phyloP scores from a whole-genome alignment of 805 yeast species.

The Lachancea nothofagi region DNA sequence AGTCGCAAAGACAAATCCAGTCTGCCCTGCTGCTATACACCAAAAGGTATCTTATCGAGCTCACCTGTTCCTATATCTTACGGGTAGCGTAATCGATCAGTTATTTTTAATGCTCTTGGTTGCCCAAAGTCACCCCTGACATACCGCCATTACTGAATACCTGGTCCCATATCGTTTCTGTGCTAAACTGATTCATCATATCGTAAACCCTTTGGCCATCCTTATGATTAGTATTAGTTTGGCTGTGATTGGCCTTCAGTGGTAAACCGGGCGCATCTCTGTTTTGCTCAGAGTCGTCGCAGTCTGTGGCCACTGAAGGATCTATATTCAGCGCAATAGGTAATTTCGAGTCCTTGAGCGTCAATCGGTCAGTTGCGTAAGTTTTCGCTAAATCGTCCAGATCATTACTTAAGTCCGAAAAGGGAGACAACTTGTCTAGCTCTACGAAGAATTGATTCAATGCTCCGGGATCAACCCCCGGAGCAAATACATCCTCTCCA shows the following conservation, averaged over 20 bases:
- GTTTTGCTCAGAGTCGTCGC: not conserved
- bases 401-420: conserved; percentile 20
- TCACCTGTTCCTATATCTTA: too few relatives aligned
- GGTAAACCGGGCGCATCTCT: not conserved
- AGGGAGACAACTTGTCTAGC: conserved; percentile 16
- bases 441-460: conserved; percentile 9
- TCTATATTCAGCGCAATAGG: too few relatives aligned
- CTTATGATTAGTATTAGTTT: conserved; percentile 14
- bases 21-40: too few relatives aligned
- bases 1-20: too few relatives aligned
- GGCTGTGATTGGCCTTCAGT: not conserved
- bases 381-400: not conserved
- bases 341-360: not conserved
- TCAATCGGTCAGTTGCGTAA: not conserved
- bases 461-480: conserved; percentile 10
- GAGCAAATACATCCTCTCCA: conserved; percentile 6
- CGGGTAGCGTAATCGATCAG: too few relatives aligned
- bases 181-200: conserved; percentile 56
- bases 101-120: too few relatives aligned
- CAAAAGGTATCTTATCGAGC: too few relatives aligned
- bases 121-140: not conserved
- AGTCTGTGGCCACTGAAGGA: not conserved
- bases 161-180: conserved; percentile 61
- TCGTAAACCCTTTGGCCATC: conserved; percentile 57
- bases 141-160: conserved; percentile 17